Evolutionary conservation across 2,329 filamentous ascomycete genomes (phyloP).

Genomic region (Thelonectria blattea): DNA sequence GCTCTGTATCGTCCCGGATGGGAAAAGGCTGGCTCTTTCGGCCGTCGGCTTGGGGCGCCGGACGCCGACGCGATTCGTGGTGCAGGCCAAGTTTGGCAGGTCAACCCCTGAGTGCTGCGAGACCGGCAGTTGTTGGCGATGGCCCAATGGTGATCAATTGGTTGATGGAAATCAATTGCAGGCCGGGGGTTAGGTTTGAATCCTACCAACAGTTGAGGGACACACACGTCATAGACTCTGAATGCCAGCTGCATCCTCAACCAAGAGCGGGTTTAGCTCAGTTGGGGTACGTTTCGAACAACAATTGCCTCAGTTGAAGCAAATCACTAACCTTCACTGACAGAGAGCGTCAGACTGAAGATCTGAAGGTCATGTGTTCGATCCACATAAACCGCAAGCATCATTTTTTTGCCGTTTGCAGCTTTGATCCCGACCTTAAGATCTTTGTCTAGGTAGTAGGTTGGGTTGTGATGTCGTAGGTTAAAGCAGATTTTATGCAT

Average conservation of each 20-base stretch:
- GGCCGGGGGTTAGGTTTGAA: background rate
- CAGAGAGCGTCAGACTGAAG: conserved; percentile 17
- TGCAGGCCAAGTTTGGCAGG: too few relatives aligned
- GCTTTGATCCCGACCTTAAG: too few relatives aligned
- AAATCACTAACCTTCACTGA: conserved; percentile 15
- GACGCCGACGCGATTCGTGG: background rate
- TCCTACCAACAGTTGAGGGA: too few relatives aligned
- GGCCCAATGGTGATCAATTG: background rate
- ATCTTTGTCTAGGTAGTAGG: too few relatives aligned
- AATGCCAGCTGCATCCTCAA: background rate
- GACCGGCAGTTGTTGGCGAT: background rate
- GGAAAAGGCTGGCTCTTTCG: background rate
- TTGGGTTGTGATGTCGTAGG: too few relatives aligned
- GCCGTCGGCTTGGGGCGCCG: background rate
- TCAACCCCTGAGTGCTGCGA: too few relatives aligned
- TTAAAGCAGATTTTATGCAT: too few relatives aligned
- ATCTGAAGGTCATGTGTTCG: conserved; percentile 22
- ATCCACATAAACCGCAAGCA: conserved; percentile 18
- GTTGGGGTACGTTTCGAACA: conserved; percentile 11
- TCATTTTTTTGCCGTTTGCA: background rate
- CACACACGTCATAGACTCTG: too few relatives aligned
- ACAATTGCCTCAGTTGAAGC: conserved; percentile 2
- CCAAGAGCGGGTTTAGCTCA: conserved; percentile 17
- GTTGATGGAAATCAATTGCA: too few relatives aligned
- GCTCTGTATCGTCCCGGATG: background rate